Evolutionary conservation across 805 yeast genomes (phyloP).

Genomic region (Pichia pseudocactophila): DNA sequence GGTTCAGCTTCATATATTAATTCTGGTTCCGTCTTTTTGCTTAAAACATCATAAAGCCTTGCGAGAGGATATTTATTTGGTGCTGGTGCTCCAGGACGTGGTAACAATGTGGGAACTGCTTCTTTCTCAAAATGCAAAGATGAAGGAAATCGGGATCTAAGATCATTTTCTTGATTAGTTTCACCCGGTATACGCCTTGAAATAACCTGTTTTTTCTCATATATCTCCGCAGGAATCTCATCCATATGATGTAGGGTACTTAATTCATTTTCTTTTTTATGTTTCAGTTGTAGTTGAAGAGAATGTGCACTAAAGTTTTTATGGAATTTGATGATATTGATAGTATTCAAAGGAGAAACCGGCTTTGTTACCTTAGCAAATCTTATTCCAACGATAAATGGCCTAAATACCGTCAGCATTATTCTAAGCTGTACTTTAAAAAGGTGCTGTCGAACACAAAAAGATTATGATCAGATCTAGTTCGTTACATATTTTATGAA

Average conservation of each 20-base stretch:
- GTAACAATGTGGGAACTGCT: slow-evolving; percentile 55
- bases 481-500: too few relatives aligned
- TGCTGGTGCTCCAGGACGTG: slow-evolving; percentile 71
- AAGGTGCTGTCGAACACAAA: too few relatives aligned
- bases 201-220: slow-evolving; percentile 25
- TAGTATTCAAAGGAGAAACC: neutral
- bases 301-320: neutral
- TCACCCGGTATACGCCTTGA: slow-evolving; percentile 50
- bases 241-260: slow-evolving; percentile 4
- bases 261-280: neutral
- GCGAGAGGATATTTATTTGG: slow-evolving; percentile 52
- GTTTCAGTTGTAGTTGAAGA: neutral
- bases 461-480: too few relatives aligned
- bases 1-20: slow-evolving; percentile 78
- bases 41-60: slow-evolving; percentile 50
- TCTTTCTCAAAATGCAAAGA: slow-evolving; percentile 56
- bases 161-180: slow-evolving; percentile 33
- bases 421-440: neutral
- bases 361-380: neutral
- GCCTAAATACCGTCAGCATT: neutral
- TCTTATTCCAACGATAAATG: neutral
- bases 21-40: slow-evolving; percentile 51
- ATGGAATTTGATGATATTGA: neutral
- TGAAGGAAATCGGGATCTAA: slow-evolving; percentile 53
- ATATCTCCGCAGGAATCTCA: slow-evolving; percentile 16